These are phyloP conservation scores for Neoboletus magnificus DNA, from an alignment of 768 basidiomycete species.

Conservation along the genomic window DNA sequence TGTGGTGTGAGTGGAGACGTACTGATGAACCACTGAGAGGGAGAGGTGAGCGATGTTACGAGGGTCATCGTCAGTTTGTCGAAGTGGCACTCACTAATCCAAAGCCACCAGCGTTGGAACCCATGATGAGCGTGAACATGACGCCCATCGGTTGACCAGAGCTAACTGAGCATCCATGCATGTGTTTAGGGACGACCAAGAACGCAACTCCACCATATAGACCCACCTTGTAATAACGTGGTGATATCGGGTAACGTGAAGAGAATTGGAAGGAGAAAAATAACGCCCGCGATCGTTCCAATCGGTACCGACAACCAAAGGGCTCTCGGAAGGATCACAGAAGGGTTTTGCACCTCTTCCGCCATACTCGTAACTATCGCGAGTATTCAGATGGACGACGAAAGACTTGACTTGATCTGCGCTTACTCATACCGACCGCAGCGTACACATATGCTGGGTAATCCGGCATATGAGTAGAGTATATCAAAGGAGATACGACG, in stretches of 20 bases:
- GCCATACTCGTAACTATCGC: constrained; percentile 58
- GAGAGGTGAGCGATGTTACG: not conserved
- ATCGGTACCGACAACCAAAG: constrained; percentile 54
- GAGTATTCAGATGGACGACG: not conserved
- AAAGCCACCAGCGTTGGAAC: constrained; percentile 58
- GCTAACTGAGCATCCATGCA: constrained; percentile 36
- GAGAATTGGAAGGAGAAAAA: constrained; percentile 59
- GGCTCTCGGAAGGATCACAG: constrained; percentile 51
- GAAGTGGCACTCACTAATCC: constrained; percentile 44
- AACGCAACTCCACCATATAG: not conserved
- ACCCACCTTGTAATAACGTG: constrained; percentile 49
- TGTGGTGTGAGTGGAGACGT: constrained; percentile 6
- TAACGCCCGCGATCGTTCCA: constrained; percentile 46
- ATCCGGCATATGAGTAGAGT: constrained; percentile 11
- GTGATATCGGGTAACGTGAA: constrained; percentile 61
- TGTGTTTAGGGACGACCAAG: constrained; percentile 1
- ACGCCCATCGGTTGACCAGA: constrained; percentile 63
- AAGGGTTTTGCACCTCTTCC: constrained; percentile 62
- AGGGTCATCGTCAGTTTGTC: constrained; percentile 1
- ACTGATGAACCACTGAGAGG: constrained; percentile 42
- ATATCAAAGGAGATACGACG: not conserved
- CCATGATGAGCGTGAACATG: constrained; percentile 61
- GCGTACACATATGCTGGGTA: constrained; percentile 51
- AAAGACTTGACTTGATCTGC: not conserved
- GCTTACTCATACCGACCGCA: constrained; percentile 60